Percentiles rank a stretch among this genome's conserved stretches.
Evolutionary conservation across 2,329 filamentous ascomycete genomes (phyloP).

Genomic region (Arthrinium puccinioides): DNA sequence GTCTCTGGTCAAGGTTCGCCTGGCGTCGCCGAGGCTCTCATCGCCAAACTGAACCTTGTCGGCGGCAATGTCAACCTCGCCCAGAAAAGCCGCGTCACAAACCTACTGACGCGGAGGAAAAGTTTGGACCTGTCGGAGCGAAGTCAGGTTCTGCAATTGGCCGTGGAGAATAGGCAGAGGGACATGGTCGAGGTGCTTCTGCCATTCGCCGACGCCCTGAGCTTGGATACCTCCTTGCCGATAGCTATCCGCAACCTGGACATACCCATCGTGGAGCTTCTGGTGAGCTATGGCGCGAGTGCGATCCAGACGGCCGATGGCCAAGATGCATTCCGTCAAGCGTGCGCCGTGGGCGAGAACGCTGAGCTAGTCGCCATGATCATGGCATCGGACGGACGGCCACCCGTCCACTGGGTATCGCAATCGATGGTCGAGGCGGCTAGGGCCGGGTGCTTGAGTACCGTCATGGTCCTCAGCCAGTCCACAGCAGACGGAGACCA

Average conservation of each 20-base stretch:
- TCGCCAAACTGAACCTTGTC: slow-evolving; percentile 38
- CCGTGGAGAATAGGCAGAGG: slow-evolving; percentile 40
- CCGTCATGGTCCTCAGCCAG: slow-evolving; percentile 42
- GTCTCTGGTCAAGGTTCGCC: slow-evolving; percentile 41
- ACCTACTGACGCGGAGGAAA: slow-evolving; percentile 39
- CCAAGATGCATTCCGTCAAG: slow-evolving; percentile 45
- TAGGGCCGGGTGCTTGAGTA: slow-evolving; percentile 40
- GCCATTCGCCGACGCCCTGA: slow-evolving; percentile 42
- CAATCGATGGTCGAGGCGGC: slow-evolving; percentile 45
- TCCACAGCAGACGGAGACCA: slow-evolving; percentile 46
- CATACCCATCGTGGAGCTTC: slow-evolving; percentile 33
- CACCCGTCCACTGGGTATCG: slow-evolving; percentile 34
- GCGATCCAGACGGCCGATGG: slow-evolving; percentile 38
- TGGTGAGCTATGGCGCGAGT: slow-evolving; percentile 45
- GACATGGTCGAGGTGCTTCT: slow-evolving; percentile 48
- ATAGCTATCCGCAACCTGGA: slow-evolving; percentile 39
- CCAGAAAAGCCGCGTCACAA: slow-evolving; percentile 39
- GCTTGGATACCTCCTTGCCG: slow-evolving; percentile 42
- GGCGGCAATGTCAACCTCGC: slow-evolving; percentile 45
- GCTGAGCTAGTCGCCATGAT: slow-evolving; percentile 39
- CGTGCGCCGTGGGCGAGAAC: slow-evolving; percentile 38
- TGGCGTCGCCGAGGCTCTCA: slow-evolving; percentile 48
- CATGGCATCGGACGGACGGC: slow-evolving; percentile 40
- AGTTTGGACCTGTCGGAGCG: slow-evolving; percentile 44
- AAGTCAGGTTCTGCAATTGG: slow-evolving; percentile 41